Evolutionary conservation across 1,284 basidiomycete genomes (phyloP), one percentile per base, ranked within the genome.

Genomic region (Cerioporus squamosus): DNA sequence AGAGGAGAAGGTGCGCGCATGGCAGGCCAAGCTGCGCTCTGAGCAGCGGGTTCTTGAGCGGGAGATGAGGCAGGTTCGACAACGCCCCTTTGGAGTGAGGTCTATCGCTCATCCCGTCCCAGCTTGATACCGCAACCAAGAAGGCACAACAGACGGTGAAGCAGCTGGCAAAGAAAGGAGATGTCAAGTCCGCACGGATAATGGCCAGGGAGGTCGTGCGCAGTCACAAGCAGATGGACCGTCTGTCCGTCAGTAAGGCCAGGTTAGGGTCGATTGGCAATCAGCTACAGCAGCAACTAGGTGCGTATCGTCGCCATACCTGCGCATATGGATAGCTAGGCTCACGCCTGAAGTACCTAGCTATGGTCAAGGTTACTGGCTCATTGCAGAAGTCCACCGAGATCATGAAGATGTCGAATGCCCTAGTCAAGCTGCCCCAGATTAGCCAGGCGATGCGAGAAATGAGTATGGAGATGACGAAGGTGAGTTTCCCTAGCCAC

Each of bases 391-490:
- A 96, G 76, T 97, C 94, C 10, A 96, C 97, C 1, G 97, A 99
- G 76, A 98, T 99, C 63, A 99, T 99, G 97, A 99, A 94, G 77
- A 82, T 96, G 33, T 97, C 96, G 4, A 99, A 98, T 75, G 81
- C 90, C 47, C 84, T 99, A 45, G 81, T 99, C 68, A 95, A 90
- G 71, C 80, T 99, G 36, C 97, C 97, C 17, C 94, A 99, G 73
- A 87, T 99, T 53, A 93, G 88, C 72, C 90, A 88, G 64, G 85
- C 87, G 0, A 99, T 99, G 97, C 86, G 95, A 29, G 92, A 98
- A 70, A 97, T 99, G 95, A 94, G 91, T 68, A 93, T 95, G 87
- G 97, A 99, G 75, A 98, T 99, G 95, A 98, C 94, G 65, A 98
- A 98, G 85, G 94, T 92, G 60, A 22, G 73, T 51, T 36, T 5